Percentiles rank a stretch among this genome's conserved stretches.
Evolutionary conservation across 805 yeast species (phyloP).

Genomic region (Pichia paraexigua): DNA sequence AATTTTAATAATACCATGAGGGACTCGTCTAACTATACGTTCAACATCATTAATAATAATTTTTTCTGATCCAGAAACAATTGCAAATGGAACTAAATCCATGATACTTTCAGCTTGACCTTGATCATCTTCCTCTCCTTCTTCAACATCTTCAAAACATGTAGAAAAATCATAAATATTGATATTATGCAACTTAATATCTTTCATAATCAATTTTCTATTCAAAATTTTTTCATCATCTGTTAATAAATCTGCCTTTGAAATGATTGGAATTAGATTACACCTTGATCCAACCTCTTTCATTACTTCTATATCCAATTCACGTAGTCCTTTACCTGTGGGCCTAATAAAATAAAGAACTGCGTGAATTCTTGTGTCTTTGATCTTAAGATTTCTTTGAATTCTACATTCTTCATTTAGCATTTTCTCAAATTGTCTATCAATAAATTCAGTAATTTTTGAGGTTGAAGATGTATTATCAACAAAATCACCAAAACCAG

Average conservation of each 20-base stretch:
- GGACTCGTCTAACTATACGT: slow-evolving; percentile 73
- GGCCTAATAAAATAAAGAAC: slow-evolving; percentile 80
- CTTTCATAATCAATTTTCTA: slow-evolving; percentile 40
- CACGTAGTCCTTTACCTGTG: slow-evolving; percentile 52
- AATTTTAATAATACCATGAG: slow-evolving; percentile 80
- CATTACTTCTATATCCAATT: slow-evolving; percentile 66
- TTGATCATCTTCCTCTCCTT: slow-evolving; percentile 18
- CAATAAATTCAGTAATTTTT: slow-evolving; percentile 60
- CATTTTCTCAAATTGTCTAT: slow-evolving; percentile 64
- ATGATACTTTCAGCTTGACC: slow-evolving; percentile 16
- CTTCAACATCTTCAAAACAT: slow-evolving; percentile 26
- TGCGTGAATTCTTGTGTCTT: slow-evolving; percentile 74
- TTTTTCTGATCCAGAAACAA: slow-evolving; percentile 77
- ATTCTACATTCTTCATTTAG: slow-evolving; percentile 65
- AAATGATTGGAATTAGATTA: slow-evolving; percentile 74
- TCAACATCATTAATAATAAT: slow-evolving; percentile 58
- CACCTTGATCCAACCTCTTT: slow-evolving; percentile 59
- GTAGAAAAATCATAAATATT: slow-evolving; percentile 24
- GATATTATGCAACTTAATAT: slow-evolving; percentile 22
- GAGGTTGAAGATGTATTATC: slow-evolving; percentile 56
- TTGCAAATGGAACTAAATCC: slow-evolving; percentile 69
- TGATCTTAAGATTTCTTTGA: slow-evolving; percentile 34
- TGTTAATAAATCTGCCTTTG: slow-evolving; percentile 71
- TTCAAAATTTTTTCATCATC: slow-evolving; percentile 39
- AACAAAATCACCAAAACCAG: slow-evolving; percentile 66